Evolutionary conservation across 2,329 filamentous ascomycete species (phyloP), one percentile per base, ranked within the genome.

Genomic region (Lecanicillium sp.): DNA sequence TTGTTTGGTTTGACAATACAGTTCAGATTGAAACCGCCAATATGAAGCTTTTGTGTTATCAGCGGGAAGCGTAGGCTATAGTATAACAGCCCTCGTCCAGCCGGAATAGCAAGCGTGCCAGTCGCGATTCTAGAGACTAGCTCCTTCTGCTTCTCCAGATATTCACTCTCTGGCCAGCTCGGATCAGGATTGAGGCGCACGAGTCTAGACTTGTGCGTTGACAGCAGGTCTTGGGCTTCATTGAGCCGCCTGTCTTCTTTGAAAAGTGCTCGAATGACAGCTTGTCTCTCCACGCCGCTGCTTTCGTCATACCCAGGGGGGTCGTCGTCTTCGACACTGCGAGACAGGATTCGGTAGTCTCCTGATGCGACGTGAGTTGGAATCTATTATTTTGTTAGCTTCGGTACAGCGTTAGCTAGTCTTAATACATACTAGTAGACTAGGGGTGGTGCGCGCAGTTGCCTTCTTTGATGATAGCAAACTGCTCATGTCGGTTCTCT

Each of bases 1-100:
- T 94, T 93, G 52, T 86, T 84, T 3, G 94, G 93, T 61, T 90
- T 93, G 72, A 98, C 90, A 8, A 93, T 74, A 60, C 90, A 96
- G 45, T 87, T 89, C 29, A 95, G 76, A 54, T 90, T 95, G 68
- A 98, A 98, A 1, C 90, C 91, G 41, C 86, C 80, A 37, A 96
- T 86, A 12, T 86, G 83, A 57, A 94, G 89, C 60, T 90, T 94
- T 62, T 98, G 93, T 0, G 93, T 98, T 43, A 97, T 73, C 14
- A 98, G 72, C 10, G 94, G 94, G 50, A 87, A 85, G 29, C 90
- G 85, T 47, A 91, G 82, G 56, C 88, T 87, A 65, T 88, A 98
- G 62, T 91, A 87, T 48, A 97, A 73, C 66, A 98, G 81, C 2
- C 85, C 90, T 52, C 90, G 83, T 2, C 94, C 94, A 5, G 88